These are phyloP conservation scores for Euptelea pleiosperma DNA, from an alignment of 164 flowering plant genomes.

Conservation along the genomic window DNA sequence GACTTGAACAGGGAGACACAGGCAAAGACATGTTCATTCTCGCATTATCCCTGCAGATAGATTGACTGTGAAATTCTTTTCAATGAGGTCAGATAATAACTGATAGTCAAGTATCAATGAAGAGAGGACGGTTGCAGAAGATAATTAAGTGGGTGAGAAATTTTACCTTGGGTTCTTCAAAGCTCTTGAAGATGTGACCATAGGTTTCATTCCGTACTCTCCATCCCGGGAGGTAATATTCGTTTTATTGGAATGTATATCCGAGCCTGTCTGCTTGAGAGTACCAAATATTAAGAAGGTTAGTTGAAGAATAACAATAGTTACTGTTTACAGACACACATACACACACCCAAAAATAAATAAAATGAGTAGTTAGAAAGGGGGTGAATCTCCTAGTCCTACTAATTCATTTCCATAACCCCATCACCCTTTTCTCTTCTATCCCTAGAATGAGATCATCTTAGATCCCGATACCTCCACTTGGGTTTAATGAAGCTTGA, in stretches of 20 bases:
- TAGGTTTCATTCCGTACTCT: slow-evolving; percentile 32
- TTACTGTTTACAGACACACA: neutral
- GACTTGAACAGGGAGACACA: slow-evolving; percentile 35
- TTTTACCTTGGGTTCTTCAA: slow-evolving; percentile 46
- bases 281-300: neutral
- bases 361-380: too few species aligned
- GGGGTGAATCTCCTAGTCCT: too few species aligned
- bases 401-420: too few species aligned
- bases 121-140: too few species aligned
- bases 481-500: too few species aligned
- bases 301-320: neutral
- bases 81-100: neutral
- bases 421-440: too few species aligned
- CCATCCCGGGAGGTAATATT: slow-evolving; percentile 28
- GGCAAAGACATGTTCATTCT: slow-evolving; percentile 32
- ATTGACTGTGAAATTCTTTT: neutral
- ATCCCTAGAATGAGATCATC: too few species aligned
- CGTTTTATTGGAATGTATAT: slow-evolving; percentile 34
- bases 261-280: slow-evolving; percentile 42
- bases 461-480: too few species aligned
- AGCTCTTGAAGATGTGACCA: slow-evolving; percentile 24
- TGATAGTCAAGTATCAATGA: neutral
- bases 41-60: slow-evolving; percentile 16
- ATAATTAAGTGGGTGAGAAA: too few species aligned
- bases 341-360: neutral